Percentiles rank a stretch among this genome's conserved stretches.
Evolutionary conservation across 805 yeast genomes (phyloP).

Genomic region (Candida argentea): DNA sequence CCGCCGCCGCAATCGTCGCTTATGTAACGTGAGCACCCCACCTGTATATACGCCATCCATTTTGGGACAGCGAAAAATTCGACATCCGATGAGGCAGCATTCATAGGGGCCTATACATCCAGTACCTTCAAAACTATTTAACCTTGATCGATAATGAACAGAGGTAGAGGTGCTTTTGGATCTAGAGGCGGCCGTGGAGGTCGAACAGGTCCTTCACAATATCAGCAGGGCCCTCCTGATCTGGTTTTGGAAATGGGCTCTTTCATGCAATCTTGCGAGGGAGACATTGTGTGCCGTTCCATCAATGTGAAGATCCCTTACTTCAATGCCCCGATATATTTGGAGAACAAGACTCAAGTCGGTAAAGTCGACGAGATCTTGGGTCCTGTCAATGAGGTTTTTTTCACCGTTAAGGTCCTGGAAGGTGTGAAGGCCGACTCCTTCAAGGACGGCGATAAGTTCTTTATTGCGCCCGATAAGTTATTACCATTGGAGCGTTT

Average conservation of each 20-base stretch:
- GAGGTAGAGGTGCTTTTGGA: conserved; percentile 71
- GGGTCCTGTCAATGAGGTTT: conserved; percentile 97
- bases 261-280: conserved; percentile 88
- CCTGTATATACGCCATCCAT: too few relatives aligned
- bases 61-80: too few relatives aligned
- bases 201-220: conserved; percentile 61
- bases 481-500: conserved; percentile 92
- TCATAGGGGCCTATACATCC: too few relatives aligned
- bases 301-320: conserved; percentile 92
- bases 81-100: too few relatives aligned
- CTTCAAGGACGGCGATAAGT: conserved; percentile 92
- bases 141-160: conserved; percentile 10
- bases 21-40: too few relatives aligned
- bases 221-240: conserved; percentile 92
- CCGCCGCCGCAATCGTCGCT: too few relatives aligned
- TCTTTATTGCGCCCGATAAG: conserved; percentile 91
- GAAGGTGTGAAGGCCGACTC: conserved; percentile 95
- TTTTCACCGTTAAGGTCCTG: conserved; percentile 88
- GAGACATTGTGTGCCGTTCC: conserved; percentile 93
- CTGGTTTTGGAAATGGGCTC: conserved; percentile 90
- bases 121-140: conserved; percentile 3
- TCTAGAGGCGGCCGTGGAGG: conserved; percentile 59
- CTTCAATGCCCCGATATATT: conserved; percentile 95
- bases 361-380: conserved; percentile 98
- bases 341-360: conserved; percentile 90